Conservation (phyloP, 495 filamentous ascomycete genomes). For the Xylaria palmicola region DNA sequence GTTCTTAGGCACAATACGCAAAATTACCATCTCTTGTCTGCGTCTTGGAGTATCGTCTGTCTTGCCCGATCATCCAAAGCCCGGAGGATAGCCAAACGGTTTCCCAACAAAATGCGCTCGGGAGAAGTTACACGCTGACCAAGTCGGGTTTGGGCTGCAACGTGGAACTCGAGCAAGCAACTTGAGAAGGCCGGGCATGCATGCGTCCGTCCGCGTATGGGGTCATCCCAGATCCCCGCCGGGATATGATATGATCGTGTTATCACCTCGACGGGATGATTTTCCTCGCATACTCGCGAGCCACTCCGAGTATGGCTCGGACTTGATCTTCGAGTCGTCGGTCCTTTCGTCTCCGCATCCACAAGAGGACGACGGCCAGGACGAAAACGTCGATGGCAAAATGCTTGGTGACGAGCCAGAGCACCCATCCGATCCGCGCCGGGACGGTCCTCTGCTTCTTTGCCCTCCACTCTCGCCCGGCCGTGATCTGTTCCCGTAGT, state of each 20-base stretch:
- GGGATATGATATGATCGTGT: too few species aligned
- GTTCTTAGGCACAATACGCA: too few species aligned
- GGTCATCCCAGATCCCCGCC: too few species aligned
- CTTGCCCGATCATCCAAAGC: not conserved
- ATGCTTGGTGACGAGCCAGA: slow-evolving; percentile 72
- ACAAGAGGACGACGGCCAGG: slow-evolving; percentile 68
- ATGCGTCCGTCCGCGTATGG: too few species aligned
- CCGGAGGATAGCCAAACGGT: not conserved
- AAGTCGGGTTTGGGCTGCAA: not conserved
- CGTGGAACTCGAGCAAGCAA: not conserved
- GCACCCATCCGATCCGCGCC: slow-evolving; percentile 71
- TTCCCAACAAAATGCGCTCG: not conserved
- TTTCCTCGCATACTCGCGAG: slow-evolving; percentile 58
- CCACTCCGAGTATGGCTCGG: slow-evolving; percentile 58
- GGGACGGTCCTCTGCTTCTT: slow-evolving; percentile 55
- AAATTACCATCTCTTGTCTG: not conserved
- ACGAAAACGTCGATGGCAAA: slow-evolving; percentile 68
- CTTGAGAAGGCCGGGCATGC: not conserved
- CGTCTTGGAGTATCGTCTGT: not conserved
- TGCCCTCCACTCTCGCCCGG: slow-evolving; percentile 55
- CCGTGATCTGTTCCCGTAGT: slow-evolving; percentile 87
- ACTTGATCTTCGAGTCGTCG: slow-evolving; percentile 75
- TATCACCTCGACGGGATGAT: slow-evolving; percentile 54
- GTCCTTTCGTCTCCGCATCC: slow-evolving; percentile 77
- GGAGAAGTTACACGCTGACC: not conserved